Evolutionary conservation across 2,329 filamentous ascomycete species (phyloP).

Genomic region (Aspergillus japonicus): DNA sequence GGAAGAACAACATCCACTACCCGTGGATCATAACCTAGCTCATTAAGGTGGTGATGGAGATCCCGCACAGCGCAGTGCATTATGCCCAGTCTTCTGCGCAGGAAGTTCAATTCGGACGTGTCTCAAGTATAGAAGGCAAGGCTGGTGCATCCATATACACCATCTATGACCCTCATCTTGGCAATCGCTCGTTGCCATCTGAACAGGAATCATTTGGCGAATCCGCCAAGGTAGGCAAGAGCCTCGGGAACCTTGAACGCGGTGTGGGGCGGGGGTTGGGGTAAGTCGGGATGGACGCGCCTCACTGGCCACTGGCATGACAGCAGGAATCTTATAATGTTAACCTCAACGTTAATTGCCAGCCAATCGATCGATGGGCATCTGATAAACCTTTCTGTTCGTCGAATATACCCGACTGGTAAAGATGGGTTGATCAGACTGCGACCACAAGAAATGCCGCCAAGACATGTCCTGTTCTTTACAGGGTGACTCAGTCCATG

Average conservation of each 20-base stretch:
- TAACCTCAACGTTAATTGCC: background rate
- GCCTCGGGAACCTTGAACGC: background rate
- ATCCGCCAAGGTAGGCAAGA: background rate
- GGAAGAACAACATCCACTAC: background rate
- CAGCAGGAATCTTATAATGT: background rate
- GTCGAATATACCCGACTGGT: no score
- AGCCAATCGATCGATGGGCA: background rate
- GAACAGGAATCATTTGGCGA: background rate
- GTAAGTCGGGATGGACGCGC: no score
- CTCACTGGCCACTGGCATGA: background rate
- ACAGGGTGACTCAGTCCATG: no score
- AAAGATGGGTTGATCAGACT: background rate
- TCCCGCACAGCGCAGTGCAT: no score
- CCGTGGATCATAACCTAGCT: background rate
- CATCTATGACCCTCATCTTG: background rate
- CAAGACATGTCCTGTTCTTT: no score
- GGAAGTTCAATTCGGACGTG: no score
- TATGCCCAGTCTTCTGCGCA: no score
- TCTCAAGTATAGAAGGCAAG: no score
- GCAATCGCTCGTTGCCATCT: background rate
- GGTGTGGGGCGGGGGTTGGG: background rate
- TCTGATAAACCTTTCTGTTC: no score
- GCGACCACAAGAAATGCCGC: no score
- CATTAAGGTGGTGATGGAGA: background rate
- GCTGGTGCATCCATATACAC: no score